phyloP scores from a whole-genome alignment of 164 flowering plant species.

The Chimonanthus praecox region DNA sequence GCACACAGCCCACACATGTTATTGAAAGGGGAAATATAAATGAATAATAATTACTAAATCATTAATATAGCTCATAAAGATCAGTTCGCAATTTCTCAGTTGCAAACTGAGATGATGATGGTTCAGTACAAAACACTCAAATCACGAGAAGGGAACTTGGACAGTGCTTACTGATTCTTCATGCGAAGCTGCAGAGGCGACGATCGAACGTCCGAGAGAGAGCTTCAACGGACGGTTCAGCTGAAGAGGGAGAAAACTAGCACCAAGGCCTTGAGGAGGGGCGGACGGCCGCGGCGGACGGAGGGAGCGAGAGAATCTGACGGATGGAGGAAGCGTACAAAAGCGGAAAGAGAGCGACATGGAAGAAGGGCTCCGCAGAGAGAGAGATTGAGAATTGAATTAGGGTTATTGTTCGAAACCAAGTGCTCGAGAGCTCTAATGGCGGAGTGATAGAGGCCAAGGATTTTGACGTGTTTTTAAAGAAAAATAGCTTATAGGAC shows the following conservation, averaged over 20 bases:
- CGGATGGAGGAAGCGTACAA: constrained; percentile 4
- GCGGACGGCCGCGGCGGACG: not conserved
- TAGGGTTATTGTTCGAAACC: not conserved
- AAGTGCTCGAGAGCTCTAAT: constrained; percentile 23
- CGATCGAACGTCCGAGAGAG: not conserved
- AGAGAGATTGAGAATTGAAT: constrained; percentile 6
- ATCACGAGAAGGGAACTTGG: not conserved
- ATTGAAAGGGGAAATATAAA: not conserved
- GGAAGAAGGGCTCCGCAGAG: constrained; percentile 14
- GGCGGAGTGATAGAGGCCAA: not conserved
- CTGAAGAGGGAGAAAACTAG: not conserved
- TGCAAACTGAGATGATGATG: not conserved
- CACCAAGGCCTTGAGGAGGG: not conserved
- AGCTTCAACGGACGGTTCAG: not conserved
- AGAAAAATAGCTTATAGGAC: not conserved
- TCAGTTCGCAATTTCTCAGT: not conserved
- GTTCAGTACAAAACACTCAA: not conserved
- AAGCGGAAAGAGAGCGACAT: constrained; percentile 8
- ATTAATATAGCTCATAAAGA: not conserved
- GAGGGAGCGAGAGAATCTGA: constrained; percentile 3
- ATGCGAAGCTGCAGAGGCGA: not conserved
- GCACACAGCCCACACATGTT: not conserved
- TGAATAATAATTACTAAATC: not conserved
- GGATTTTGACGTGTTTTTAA: not conserved
- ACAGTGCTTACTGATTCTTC: constrained; percentile 2